These are phyloP conservation scores for Pulveroboletus sp. DNA, from an alignment of 768 basidiomycete species.

Conservation along the genomic window DNA sequence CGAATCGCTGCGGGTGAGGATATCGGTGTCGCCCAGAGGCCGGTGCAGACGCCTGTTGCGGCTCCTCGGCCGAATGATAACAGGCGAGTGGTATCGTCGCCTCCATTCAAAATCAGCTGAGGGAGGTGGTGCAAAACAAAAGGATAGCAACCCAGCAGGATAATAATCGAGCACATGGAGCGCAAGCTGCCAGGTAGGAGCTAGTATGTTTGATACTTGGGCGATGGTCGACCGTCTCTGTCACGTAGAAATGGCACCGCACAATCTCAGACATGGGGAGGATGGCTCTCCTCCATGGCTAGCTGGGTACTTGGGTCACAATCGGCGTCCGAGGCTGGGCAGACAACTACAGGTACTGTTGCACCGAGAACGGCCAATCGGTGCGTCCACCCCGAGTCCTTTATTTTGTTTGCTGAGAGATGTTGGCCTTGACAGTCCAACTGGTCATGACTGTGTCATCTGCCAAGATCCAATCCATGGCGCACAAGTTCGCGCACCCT, in stretches of 20 bases:
- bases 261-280: conserved; percentile 10
- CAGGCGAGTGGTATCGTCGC: neutral
- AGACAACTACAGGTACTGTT: neutral
- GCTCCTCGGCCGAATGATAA: neutral
- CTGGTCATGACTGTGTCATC: conserved; percentile 32
- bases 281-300: conserved; percentile 19
- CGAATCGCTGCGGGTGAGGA: conserved; percentile 12
- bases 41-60: neutral
- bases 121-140: too few relatives aligned
- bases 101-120: neutral
- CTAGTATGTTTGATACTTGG: neutral
- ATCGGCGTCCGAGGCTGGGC: neutral
- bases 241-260: neutral
- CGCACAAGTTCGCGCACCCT: conserved; percentile 27
- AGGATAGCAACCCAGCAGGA: conserved; percentile 5
- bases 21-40: neutral
- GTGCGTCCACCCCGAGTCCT: conserved; percentile 5
- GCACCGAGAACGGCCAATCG: conserved; percentile 2
- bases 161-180: neutral
- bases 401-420: neutral
- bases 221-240: neutral
- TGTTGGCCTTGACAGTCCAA: conserved; percentile 1
- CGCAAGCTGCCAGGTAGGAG: conserved; percentile 9
- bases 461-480: conserved; percentile 32
- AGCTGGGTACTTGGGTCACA: neutral